Evolutionary conservation across 2,329 filamentous ascomycete genomes (phyloP), one percentile per base, ranked within the genome.

Genomic region (Teratosphaeria viscida): DNA sequence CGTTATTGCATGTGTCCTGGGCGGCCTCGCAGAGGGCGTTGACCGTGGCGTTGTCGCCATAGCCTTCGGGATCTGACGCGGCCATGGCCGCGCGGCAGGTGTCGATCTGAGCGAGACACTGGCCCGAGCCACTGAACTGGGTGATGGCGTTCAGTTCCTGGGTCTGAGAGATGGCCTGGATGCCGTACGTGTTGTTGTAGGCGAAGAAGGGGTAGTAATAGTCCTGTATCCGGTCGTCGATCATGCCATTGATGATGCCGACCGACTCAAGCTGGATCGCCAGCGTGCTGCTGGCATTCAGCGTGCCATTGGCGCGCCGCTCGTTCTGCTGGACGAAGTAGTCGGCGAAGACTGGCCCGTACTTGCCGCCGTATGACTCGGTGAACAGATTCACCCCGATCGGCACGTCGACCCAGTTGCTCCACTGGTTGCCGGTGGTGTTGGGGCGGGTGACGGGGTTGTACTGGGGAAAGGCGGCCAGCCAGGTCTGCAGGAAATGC

Each of bases 171-270:
- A 88, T 79, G 2, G 81, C 77, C 62, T 82, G 68, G 59, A 88
- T 79, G 8, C 79, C 82, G 68, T 88, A 91, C 0, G 85, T 84
- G 68, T 88, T 89, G 68, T 83, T 82, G 60, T 78, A 77, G 10
- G 82, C 81, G 70, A 85, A 86, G 7, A 72, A 68, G 1, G 83
- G 79, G 63, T 82, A 84, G 65, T 74, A 82, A 2, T 81, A 80
- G 3, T 77, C 76, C 72, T 90, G 85, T 0, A 84, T 77, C 34
- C 84, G 70, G 64, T 82, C 78, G 67, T 91, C 88, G 39, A 90
- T 76, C 63, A 86, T 83, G 12, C 86, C 87, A 70, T 90, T 89
- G 60, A 89, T 76, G 60, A 91, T 87, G 26, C 87, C 86, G 0
- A 90, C 72, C 0, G 86, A 82, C 14, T 75, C 76, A 8, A 90